Evolutionary conservation across 495 filamentous ascomycete genomes (phyloP).

Genomic region (Pseudomonodictys pantanalensis): DNA sequence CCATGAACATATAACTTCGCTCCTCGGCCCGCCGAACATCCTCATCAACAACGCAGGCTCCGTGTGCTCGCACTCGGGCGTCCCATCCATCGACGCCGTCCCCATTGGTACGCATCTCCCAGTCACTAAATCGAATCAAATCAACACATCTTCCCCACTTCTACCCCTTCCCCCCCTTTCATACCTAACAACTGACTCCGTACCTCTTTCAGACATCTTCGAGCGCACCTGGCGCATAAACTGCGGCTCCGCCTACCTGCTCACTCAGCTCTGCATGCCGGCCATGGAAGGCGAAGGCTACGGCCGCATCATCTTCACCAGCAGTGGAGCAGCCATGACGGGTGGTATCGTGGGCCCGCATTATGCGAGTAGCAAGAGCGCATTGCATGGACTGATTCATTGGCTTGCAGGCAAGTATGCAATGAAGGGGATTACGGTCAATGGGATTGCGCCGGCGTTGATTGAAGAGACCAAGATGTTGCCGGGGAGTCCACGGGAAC

Average conservation of each 20-base stretch:
- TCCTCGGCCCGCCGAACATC: conserved; percentile 35
- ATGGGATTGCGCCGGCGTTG: conserved; percentile 41
- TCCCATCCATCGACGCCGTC: conserved; percentile 36
- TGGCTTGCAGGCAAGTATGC: conserved; percentile 37
- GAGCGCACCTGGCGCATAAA: conserved; percentile 37
- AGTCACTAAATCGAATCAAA: too few species aligned
- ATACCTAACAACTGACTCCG: too few species aligned
- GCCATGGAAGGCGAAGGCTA: conserved; percentile 36
- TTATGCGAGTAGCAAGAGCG: conserved; percentile 39
- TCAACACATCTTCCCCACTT: too few species aligned
- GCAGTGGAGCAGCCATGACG: conserved; percentile 37
- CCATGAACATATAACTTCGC: conserved; percentile 30
- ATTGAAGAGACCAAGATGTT: conserved; percentile 39
- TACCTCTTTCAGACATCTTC: too few species aligned
- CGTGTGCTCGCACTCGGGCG: conserved; percentile 16
- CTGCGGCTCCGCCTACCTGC: conserved; percentile 35
- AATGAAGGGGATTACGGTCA: conserved; percentile 39
- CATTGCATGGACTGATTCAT: conserved; percentile 39
- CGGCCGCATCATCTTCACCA: conserved; percentile 37
- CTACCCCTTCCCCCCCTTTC: too few species aligned
- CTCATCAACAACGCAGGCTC: conserved; percentile 45
- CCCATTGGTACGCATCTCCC: too few species aligned
- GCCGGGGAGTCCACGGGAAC: conserved; percentile 28
- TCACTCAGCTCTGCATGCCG: conserved; percentile 40
- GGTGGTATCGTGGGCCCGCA: conserved; percentile 43